Conservation (phyloP, 2,329 filamentous ascomycete species). For the Podosphaera fusca region DNA sequence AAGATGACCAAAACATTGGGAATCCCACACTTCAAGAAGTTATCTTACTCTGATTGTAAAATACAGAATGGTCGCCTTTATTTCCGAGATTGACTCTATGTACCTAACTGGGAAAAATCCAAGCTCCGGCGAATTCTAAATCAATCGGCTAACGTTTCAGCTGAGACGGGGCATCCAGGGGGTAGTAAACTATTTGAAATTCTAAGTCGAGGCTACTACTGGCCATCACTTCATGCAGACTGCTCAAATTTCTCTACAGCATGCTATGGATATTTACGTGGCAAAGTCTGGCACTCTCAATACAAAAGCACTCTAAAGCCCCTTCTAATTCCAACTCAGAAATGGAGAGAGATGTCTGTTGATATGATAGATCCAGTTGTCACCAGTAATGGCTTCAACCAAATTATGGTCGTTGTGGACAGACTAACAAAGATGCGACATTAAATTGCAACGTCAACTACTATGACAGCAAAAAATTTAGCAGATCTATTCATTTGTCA, state of each 20-base stretch:
- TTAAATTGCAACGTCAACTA: no score
- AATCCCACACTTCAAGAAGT: background rate
- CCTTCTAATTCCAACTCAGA: background rate
- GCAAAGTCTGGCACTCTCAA: background rate
- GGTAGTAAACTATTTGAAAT: background rate
- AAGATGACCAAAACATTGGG: background rate
- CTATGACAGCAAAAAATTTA: background rate
- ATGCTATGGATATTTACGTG: background rate
- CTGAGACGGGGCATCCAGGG: background rate
- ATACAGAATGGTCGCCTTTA: background rate
- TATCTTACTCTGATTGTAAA: background rate
- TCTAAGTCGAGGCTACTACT: background rate
- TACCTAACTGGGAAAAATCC: background rate
- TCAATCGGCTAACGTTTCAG: background rate
- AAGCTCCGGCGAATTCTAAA: background rate
- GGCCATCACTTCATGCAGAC: background rate
- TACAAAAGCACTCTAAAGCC: background rate
- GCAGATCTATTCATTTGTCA: conserved; percentile 1
- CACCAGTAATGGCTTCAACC: background rate
- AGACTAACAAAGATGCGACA: background rate
- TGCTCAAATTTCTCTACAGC: background rate
- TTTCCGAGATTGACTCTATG: background rate
- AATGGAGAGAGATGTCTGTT: background rate
- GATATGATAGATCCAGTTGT: background rate
- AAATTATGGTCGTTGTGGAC: background rate